Evolutionary conservation across 106 monocot species (phyloP).

Genomic region (Phalaenopsis aphrodite): DNA sequence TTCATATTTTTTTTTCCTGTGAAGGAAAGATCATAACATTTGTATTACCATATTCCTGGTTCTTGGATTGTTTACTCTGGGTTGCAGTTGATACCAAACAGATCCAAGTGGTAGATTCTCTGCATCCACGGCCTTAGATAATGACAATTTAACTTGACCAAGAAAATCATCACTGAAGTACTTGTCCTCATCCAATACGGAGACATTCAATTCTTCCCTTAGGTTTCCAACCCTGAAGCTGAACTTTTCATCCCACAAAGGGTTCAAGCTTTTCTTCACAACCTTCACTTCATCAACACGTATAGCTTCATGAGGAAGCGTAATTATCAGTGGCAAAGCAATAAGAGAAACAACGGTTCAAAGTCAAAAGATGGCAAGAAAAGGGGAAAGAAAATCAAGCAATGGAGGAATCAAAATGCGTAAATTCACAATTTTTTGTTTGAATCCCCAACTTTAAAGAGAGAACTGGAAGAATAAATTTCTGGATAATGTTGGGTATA

Average conservation of each 20-base stretch:
- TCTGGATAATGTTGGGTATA: neutral
- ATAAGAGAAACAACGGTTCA: neutral
- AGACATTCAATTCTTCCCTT: conserved; percentile 39
- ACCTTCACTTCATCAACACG: conserved; percentile 58
- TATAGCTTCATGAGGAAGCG: conserved; percentile 43
- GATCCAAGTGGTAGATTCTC: conserved; percentile 47
- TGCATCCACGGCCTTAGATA: conserved; percentile 35
- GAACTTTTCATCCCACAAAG: conserved; percentile 76
- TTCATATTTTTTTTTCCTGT: neutral
- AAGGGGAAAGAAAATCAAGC: neutral
- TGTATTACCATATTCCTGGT: conserved; percentile 49
- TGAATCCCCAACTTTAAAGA: neutral
- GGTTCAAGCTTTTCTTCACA: conserved; percentile 45
- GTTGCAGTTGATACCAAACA: conserved; percentile 58
- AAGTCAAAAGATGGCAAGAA: neutral
- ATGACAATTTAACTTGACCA: conserved; percentile 40
- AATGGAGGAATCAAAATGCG: neutral
- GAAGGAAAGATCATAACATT: neutral
- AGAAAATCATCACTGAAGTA: conserved; percentile 55
- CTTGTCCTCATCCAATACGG: conserved; percentile 61
- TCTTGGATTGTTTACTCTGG: conserved; percentile 58
- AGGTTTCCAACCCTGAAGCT: conserved; percentile 53
- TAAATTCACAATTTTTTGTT: neutral
- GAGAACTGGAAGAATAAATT: neutral
- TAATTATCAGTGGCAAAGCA: neutral